These are phyloP conservation scores for Ceratobasidium sp. DNA, from an alignment of 1,284 basidiomycete species.

Conservation along the genomic window DNA sequence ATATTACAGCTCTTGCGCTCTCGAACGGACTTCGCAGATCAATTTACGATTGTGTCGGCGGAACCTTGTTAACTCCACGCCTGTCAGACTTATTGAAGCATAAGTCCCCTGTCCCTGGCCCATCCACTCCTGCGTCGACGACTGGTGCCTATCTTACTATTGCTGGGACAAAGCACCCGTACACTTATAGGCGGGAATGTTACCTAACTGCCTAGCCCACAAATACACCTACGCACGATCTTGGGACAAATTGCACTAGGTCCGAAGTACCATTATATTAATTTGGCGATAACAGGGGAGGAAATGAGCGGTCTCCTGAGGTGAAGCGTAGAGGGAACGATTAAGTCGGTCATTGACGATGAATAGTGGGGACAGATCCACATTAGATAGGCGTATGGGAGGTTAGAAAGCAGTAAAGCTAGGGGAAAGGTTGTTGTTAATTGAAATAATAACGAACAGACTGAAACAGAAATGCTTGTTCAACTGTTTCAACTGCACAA, in stretches of 20 bases:
- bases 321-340: neutral
- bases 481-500: neutral
- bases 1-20: constrained; percentile 2
- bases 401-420: constrained; percentile 14
- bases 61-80: constrained; percentile 11
- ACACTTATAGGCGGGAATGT: constrained; percentile 2
- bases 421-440: constrained; percentile 25
- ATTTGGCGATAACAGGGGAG: constrained; percentile 3
- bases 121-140: neutral
- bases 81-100: constrained; percentile 7
- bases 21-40: constrained; percentile 13
- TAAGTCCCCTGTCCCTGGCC: neutral
- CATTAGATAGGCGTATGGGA: constrained; percentile 5
- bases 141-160: constrained; percentile 23
- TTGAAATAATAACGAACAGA: too few species aligned
- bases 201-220: constrained; percentile 2
- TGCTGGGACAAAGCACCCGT: constrained; percentile 21
- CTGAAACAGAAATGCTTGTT: neutral
- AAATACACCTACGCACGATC: constrained; percentile 1
- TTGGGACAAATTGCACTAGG: neutral
- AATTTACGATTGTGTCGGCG: constrained; percentile 33
- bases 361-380: neutral
- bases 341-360: constrained; percentile 27
- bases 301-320: neutral
- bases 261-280: constrained; percentile 14